Percentiles rank a stretch among this genome's conserved stretches.
Conservation (phyloP, 164 flowering plant genomes). For the Dillenia suffruticosa region DNA sequence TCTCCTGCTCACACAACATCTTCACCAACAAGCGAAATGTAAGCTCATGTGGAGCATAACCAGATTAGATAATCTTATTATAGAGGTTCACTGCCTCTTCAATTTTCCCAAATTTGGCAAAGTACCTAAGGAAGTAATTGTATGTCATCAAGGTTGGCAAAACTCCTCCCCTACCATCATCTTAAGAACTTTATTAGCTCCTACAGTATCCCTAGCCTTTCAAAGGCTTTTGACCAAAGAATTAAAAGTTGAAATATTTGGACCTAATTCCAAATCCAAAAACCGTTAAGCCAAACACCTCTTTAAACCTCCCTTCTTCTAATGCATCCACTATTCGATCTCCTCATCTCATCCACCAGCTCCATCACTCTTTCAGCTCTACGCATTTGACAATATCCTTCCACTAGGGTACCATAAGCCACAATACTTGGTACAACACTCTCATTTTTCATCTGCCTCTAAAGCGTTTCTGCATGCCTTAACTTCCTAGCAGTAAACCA, state of each 20-base stretch:
- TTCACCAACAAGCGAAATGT: constrained; percentile 71
- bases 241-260: constrained; percentile 69
- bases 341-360: constrained; percentile 60
- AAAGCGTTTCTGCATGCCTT: constrained; percentile 56
- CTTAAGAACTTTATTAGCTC: constrained; percentile 61
- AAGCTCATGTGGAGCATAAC: constrained; percentile 59
- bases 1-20: constrained; percentile 68
- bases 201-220: constrained; percentile 22
- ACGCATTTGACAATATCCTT: constrained; percentile 76
- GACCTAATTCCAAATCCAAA: constrained; percentile 48
- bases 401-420: constrained; percentile 76
- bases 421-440: constrained; percentile 47
- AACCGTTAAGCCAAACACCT: constrained; percentile 55
- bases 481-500: constrained; percentile 66
- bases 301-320: constrained; percentile 69
- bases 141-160: constrained; percentile 78
- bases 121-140: constrained; percentile 64
- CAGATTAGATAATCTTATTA: constrained; percentile 69
- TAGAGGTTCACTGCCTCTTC: constrained; percentile 78
- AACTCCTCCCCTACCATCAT: constrained; percentile 59
- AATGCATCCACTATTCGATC: constrained; percentile 72
- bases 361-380: constrained; percentile 65
- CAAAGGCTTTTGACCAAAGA: constrained; percentile 44
- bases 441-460: constrained; percentile 49
- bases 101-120: constrained; percentile 50